These are phyloP conservation scores for Kodamaea ohmeri DNA, from an alignment of 1,139 yeast species.

Conservation along the genomic window DNA sequence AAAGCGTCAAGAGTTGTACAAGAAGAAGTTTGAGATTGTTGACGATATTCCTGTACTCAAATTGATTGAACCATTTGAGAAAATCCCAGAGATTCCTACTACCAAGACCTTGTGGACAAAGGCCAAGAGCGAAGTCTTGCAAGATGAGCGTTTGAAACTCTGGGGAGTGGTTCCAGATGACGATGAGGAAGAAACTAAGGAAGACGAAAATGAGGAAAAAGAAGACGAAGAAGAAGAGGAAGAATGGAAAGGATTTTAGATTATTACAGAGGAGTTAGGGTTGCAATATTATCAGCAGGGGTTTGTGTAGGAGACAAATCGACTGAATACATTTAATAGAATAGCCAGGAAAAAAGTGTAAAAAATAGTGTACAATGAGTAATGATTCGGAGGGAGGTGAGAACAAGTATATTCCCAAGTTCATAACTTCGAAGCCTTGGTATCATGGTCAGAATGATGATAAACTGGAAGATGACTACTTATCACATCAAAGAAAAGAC, in stretches of 20 bases:
- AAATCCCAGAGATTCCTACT: conserved; percentile 47
- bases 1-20: conserved; percentile 25
- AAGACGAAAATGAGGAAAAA: conserved; percentile 17
- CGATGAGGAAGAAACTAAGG: conserved; percentile 21
- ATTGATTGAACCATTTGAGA: conserved; percentile 58
- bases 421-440: conserved; percentile 18
- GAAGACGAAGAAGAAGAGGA: conserved; percentile 37
- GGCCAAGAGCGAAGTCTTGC: conserved; percentile 62
- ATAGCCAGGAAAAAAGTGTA: not conserved
- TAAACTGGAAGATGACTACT: conserved; percentile 31
- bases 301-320: not conserved
- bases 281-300: not conserved
- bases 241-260: conserved; percentile 1
- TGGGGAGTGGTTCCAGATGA: conserved; percentile 58
- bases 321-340: not conserved
- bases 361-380: not conserved
- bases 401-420: conserved; percentile 19
- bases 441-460: conserved; percentile 13
- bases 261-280: not conserved
- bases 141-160: conserved; percentile 57
- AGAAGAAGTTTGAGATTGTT: conserved; percentile 31
- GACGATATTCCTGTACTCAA: conserved; percentile 51
- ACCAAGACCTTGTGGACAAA: conserved; percentile 66
- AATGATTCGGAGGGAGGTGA: conserved; percentile 10
- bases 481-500: conserved; percentile 50